Base-by-base conservation (phyloP, 306 rosid genomes). In the Citrullus mucosospermus region DNA sequence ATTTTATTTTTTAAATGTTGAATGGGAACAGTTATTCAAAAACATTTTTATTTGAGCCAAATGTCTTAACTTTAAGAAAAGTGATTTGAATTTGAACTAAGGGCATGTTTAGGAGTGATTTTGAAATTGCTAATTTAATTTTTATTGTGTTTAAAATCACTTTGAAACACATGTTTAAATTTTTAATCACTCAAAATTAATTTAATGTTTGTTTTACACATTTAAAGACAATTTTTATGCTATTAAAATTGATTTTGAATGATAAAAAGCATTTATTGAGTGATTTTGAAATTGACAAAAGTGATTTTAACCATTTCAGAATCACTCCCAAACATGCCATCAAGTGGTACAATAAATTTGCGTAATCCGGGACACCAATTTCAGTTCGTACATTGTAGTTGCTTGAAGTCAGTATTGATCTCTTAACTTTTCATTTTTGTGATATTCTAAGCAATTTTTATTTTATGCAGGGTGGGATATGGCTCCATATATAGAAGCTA, bases 401-500 rank as follows among this genome's bases (percentile, higher is more conserved):
- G 56, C 56, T 20, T 25, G 46, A 68, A 39, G n/a, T 13, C n/a
- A 14, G 14, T 28, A 44, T 71, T 46, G 55, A 16, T 48, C 34
- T 70, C 18, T 22, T 13, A 13, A 48, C 13, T 7, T 28, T 48
- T 5, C 76, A 69, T 25, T 46, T 51, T 30, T 51, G 43, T 51
- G 43, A 30, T 73, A 73, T 50, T 46, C 43, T 59, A 48, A 36
- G 43, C 32, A 50, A 38, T 14, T 53, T 68, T 61, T 20, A 15
- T 69, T 78, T 86, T 58, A 82, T 90, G 81, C 91, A 94, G 98
- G 93, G 83, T 94, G 98, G 98, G 96, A 94, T 82, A 94, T 94
- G 97, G 98, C 98, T 82, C 98, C 98, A 68, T 94, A 90, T 79
- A 92, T 94, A 16, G 97, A 92, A 85, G 97, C 98, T 75, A 88